Conservation (phyloP, 371 early-diverging fungal species). For the Basidiobolus meristosporus region DNA sequence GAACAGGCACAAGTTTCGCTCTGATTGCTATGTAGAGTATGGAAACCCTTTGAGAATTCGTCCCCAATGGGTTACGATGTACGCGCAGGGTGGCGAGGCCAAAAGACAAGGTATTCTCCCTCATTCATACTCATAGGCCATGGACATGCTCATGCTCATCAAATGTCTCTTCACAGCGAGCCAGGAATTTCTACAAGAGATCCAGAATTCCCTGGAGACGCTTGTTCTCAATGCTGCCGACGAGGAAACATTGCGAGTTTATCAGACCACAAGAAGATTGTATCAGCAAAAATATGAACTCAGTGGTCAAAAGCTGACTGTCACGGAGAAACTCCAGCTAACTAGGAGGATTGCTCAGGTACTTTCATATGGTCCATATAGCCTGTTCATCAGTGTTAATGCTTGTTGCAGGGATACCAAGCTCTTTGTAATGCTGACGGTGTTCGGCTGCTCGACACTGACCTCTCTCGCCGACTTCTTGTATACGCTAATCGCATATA, state of each 20-base stretch:
- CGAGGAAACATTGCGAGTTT: constrained; percentile 2
- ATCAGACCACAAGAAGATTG: constrained; percentile 2
- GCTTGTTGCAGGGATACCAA: no score
- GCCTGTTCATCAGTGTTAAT: not conserved
- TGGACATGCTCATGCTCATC: no score
- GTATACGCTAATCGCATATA: no score
- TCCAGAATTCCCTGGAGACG: constrained; percentile 1
- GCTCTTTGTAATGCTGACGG: no score
- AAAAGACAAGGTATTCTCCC: constrained; percentile 10
- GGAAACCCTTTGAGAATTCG: constrained; percentile 10
- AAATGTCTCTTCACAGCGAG: not conserved
- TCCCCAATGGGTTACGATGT: constrained; percentile 9
- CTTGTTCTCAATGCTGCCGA: constrained; percentile 4
- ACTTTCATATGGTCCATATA: not conserved
- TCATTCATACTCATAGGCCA: no score
- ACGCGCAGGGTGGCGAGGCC: constrained; percentile 10
- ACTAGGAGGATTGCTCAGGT: constrained; percentile 3
- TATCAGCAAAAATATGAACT: constrained; percentile 1
- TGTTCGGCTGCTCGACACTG: no score
- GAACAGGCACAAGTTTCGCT: constrained; percentile 17
- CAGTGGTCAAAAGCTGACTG: not conserved
- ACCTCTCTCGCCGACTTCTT: no score
- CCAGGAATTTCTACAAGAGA: constrained; percentile 4
- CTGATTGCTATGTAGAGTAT: constrained; percentile 13
- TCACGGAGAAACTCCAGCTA: constrained; percentile 2